A percentile compares a stretch with the other conserved stretches of the same genome.
phyloP scores from a whole-genome alignment of 2,329 filamentous ascomycete genomes.

The Colletotrichum lini region DNA sequence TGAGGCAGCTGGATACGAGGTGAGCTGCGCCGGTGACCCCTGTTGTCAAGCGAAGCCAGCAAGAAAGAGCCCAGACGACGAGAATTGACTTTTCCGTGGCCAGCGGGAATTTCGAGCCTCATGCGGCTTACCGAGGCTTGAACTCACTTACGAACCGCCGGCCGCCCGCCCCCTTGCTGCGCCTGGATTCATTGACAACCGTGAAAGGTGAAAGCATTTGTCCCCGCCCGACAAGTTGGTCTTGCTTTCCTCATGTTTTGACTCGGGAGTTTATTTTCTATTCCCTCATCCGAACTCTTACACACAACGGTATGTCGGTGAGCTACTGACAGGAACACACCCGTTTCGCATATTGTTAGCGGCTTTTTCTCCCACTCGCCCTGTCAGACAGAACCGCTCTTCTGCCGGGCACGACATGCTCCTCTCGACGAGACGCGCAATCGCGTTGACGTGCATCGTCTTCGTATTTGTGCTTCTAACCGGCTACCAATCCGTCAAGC shows the following conservation, averaged over 20 bases:
- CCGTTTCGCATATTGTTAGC: not conserved
- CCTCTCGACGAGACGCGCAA: constrained; percentile 21
- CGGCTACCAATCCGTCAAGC: constrained; percentile 13
- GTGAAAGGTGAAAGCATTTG: no score
- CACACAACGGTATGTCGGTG: no score
- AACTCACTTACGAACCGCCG: not conserved
- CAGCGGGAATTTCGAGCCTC: not conserved
- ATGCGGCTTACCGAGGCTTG: not conserved
- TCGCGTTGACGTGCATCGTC: constrained; percentile 16
- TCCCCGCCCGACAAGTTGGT: no score
- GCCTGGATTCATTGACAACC: not conserved
- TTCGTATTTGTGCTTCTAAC: constrained; percentile 18
- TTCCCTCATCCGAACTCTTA: no score
- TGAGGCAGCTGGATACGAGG: constrained; percentile 28
- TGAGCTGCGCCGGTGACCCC: constrained; percentile 2
- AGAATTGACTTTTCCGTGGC: constrained; percentile 4
- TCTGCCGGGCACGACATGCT: constrained; percentile 15
- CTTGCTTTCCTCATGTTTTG: no score
- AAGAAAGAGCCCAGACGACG: not conserved
- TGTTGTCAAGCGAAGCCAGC: not conserved
- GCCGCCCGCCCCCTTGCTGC: not conserved
- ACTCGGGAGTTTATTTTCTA: no score
- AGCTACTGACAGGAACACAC: not conserved
- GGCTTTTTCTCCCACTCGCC: not conserved
- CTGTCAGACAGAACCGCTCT: not conserved